Evolutionary conservation across 768 basidiomycete genomes (phyloP), one percentile per base, ranked within the genome.

Genomic region (Psilocybe subaeruginosa): DNA sequence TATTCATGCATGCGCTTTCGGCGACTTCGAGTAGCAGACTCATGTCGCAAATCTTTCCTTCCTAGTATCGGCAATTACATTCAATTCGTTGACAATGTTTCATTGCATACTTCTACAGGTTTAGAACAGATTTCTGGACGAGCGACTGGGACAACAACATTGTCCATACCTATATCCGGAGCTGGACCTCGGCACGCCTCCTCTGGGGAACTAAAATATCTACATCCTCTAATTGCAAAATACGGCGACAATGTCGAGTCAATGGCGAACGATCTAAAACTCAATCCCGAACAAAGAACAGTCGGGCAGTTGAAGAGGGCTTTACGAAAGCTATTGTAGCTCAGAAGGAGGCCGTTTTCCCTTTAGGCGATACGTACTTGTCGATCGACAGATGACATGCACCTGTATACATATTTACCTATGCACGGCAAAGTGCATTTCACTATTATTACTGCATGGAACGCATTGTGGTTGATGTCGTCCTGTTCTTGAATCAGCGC

Each of bases 241-340:
- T 79, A 98, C 75, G 91, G 89, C 1, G 76, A 80, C 31, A 89
- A 98, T 76, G 76, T 89, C 23, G 82, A 84, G 30, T 79, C 75
- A 52, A 98, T 97, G 95, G 85, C 87, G 9, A 78, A 80, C 66
- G 96, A 99, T 76, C 77, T 86, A 60, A 89, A 81, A 74, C 73
- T 91, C 60, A 98, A 99, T 72, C 76, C 84, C 14, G 89, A 88
- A 73, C 97, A 99, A 77, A 85, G 89, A 70, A 97, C 95, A 2
- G 82, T 79, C 33, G 95, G 92, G 16, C 87, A 94, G 76, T 73
- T 98, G 69, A 78, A 72, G 68, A 80, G 86, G 70, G 89, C 85
- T 31, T 76, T 92, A 62, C 72, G 64, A 85, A 82, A 69, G 85
- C 86, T 35, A 83, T 85, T 11, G 69, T 83, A 59, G 75, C 56